These are phyloP conservation scores for Biscogniauxia mediterranea DNA, from an alignment of 2,329 filamentous ascomycete genomes.

Conservation along the genomic window DNA sequence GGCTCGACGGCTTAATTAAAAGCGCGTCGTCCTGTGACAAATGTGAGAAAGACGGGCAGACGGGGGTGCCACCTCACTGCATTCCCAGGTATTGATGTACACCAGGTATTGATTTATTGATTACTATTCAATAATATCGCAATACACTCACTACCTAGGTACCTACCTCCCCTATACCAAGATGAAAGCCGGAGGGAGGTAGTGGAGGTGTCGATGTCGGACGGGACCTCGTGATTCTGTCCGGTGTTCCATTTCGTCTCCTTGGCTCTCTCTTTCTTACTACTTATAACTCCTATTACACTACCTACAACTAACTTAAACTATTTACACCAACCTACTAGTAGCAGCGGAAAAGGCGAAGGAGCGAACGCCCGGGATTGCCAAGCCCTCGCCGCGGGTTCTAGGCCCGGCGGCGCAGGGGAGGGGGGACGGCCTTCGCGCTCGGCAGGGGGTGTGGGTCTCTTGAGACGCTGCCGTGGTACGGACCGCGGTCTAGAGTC, in stretches of 20 bases:
- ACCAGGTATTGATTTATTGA: too few species aligned
- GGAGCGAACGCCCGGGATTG: neutral
- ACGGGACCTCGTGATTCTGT: too few species aligned
- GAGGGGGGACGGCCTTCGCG: constrained; percentile 17
- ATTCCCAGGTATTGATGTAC: neutral
- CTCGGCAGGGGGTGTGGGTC: constrained; percentile 15
- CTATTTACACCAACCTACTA: too few species aligned
- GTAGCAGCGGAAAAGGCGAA: neutral
- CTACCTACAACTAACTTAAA: too few species aligned
- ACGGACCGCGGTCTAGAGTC: constrained; percentile 22
- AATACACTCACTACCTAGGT: neutral
- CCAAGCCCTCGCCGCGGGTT: constrained; percentile 3
- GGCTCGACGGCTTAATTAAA: neutral
- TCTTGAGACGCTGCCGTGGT: constrained; percentile 16
- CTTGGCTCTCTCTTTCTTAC: too few species aligned
- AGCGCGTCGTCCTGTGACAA: neutral
- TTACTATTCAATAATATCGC: neutral
- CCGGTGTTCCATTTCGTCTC: too few species aligned
- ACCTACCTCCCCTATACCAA: too few species aligned
- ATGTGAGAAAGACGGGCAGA: neutral
- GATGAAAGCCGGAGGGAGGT: too few species aligned
- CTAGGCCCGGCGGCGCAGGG: constrained; percentile 23
- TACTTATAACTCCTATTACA: too few species aligned
- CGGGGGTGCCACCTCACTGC: neutral
- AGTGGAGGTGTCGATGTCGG: too few species aligned